phyloP scores from a whole-genome alignment of 768 basidiomycete species.

The Russula foetens region DNA sequence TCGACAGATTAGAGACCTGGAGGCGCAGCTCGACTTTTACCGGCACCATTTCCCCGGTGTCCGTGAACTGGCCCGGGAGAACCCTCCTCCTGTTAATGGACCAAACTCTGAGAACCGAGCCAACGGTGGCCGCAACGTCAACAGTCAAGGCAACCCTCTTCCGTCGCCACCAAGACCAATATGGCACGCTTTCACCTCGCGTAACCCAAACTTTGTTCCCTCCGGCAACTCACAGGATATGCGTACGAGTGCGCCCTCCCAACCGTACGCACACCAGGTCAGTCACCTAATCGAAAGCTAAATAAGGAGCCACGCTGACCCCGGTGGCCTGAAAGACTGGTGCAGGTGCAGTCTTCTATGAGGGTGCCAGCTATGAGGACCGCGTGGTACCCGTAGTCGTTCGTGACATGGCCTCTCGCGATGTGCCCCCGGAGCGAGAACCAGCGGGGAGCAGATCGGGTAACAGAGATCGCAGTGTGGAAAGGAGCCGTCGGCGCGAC shows the following conservation, averaged over 20 bases:
- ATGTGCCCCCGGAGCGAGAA: not conserved
- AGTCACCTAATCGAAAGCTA: not conserved
- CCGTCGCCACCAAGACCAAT: constrained; percentile 10
- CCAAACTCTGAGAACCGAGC: not conserved
- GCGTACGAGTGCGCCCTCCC: constrained; percentile 1
- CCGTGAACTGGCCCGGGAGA: constrained; percentile 9
- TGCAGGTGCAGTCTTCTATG: constrained; percentile 9
- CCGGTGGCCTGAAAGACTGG: not conserved
- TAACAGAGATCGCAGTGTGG: constrained; percentile 10
- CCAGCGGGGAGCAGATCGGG: constrained; percentile 5
- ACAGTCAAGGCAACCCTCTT: constrained; percentile 6
- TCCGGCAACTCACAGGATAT: constrained; percentile 12
- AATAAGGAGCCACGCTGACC: not conserved
- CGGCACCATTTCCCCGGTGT: constrained; percentile 7
- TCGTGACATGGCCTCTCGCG: constrained; percentile 8
- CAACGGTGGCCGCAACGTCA: constrained; percentile 1
- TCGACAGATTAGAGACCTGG: constrained; percentile 9
- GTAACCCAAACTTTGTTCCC: constrained; percentile 7
- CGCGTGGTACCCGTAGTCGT: constrained; percentile 10
- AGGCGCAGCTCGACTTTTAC: constrained; percentile 9
- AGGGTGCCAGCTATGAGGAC: constrained; percentile 12
- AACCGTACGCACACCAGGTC: constrained; percentile 14
- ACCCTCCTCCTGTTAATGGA: not conserved
- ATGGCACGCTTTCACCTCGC: constrained; percentile 9
- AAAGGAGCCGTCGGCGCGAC: constrained; percentile 9